Evolutionary conservation across 148 eudicot genomes (phyloP).

Genomic region (Bassia scoparia): DNA sequence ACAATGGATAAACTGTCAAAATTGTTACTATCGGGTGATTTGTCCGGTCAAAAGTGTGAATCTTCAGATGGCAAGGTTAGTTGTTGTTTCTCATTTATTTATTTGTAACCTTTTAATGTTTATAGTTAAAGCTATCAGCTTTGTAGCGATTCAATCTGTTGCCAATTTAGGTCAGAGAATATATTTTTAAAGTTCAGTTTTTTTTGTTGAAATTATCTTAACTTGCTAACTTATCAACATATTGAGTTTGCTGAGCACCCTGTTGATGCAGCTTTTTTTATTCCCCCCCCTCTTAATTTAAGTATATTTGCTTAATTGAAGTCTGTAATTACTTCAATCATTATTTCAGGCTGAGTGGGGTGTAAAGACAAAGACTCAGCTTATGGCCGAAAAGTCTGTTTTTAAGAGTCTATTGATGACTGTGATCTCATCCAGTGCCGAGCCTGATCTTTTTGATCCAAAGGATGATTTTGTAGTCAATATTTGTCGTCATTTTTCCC

Average conservation of each 20-base stretch:
- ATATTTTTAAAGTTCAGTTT: no score
- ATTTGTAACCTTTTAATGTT: no score
- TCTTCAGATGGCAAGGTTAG: conserved; percentile 78
- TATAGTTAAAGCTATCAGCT: background rate
- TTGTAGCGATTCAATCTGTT: no score
- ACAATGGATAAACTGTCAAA: conserved; percentile 57
- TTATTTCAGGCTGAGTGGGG: conserved; percentile 81
- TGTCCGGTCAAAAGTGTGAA: conserved; percentile 73
- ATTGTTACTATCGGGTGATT: conserved; percentile 54
- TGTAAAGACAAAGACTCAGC: conserved; percentile 97
- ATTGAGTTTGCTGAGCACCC: background rate
- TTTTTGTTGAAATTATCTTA: no score
- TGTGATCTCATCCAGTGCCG: conserved; percentile 82
- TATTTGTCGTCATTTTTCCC: conserved; percentile 88
- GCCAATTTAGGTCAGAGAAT: no score
- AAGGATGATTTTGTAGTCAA: conserved; percentile 73
- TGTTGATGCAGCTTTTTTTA: background rate
- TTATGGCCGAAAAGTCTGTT: conserved; percentile 92
- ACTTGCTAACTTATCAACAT: no score
- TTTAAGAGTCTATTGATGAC: conserved; percentile 92
- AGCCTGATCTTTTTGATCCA: conserved; percentile 63
- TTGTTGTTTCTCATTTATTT: background rate
- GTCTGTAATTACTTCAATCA: background rate
- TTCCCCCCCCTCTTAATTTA: background rate
- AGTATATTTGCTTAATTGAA: background rate